A percentile compares a stretch with the other conserved stretches of the same genome.
Evolutionary conservation across 2,329 filamentous ascomycete genomes (phyloP).

Genomic region (Acrocalymma vagum): DNA sequence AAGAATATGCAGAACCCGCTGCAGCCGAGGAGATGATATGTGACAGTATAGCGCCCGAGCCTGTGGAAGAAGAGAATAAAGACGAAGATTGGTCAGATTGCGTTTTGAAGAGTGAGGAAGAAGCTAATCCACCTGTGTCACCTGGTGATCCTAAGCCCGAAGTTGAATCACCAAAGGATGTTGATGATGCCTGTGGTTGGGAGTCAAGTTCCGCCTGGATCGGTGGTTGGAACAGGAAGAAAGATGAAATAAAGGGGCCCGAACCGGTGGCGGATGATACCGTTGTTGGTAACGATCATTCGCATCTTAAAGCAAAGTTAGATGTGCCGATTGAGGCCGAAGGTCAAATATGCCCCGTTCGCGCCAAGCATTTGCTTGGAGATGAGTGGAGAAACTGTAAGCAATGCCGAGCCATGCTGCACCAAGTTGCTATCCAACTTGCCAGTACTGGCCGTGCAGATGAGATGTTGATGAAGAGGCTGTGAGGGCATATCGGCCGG

Average conservation of each 20-base stretch:
- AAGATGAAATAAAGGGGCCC: constrained; percentile 2
- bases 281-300: background rate
- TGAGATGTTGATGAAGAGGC: constrained; percentile 15
- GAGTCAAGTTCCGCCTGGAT: background rate
- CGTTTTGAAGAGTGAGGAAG: constrained; percentile 2
- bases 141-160: background rate
- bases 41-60: constrained; percentile 1
- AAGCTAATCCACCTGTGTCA: background rate
- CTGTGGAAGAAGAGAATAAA: constrained; percentile 3
- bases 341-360: constrained; percentile 10
- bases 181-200: background rate
- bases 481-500: no score
- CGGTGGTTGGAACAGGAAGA: background rate
- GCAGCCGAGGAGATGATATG: no score
- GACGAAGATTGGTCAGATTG: background rate
- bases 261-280: background rate
- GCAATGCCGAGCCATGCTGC: constrained; percentile 14
- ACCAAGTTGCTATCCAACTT: constrained; percentile 15
- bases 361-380: constrained; percentile 17
- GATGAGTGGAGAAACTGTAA: constrained; percentile 19
- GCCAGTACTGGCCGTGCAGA: constrained; percentile 11
- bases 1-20: no score
- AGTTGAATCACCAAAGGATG: no score
- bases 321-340: constrained; percentile 7
- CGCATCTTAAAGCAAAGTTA: constrained; percentile 4